Conservation (phyloP, 2,329 filamentous ascomycete genomes). For the Fusarium ambrosium region DNA sequence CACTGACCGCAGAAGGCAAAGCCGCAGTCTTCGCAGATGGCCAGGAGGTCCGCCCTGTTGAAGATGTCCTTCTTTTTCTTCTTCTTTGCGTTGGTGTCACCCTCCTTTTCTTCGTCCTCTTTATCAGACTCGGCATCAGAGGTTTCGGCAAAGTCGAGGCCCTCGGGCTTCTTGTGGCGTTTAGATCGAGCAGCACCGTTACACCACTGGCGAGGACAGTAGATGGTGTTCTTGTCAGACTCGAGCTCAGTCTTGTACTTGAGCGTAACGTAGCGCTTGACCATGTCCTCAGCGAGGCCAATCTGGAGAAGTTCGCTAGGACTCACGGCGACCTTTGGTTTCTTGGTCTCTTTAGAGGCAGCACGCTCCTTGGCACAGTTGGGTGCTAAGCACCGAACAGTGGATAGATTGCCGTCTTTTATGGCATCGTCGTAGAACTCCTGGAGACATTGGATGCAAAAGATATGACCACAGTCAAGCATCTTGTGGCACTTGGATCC, state of each 20-base stretch:
- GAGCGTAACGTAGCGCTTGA: slow-evolving; percentile 88
- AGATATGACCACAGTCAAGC: slow-evolving; percentile 88
- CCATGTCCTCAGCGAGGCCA: slow-evolving; percentile 76
- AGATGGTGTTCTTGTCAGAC: slow-evolving; percentile 90
- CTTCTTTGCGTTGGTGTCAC: slow-evolving; percentile 35
- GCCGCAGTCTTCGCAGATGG: slow-evolving; percentile 88
- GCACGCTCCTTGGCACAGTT: slow-evolving; percentile 78
- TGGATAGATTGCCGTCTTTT: slow-evolving; percentile 82
- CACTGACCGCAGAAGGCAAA: slow-evolving; percentile 87
- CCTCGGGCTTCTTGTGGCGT: slow-evolving; percentile 78
- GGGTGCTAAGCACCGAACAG: slow-evolving; percentile 84
- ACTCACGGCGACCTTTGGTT: slow-evolving; percentile 77
- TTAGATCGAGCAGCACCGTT: slow-evolving; percentile 87
- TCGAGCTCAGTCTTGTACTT: slow-evolving; percentile 95
- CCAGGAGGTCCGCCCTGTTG: slow-evolving; percentile 74
- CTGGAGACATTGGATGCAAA: slow-evolving; percentile 87
- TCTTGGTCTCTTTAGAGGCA: slow-evolving; percentile 57
- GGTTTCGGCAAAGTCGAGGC: slow-evolving; percentile 70
- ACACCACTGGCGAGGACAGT: slow-evolving; percentile 93
- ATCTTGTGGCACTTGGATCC: slow-evolving; percentile 85
- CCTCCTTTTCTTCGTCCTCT: slow-evolving; percentile 57
- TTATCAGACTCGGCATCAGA: slow-evolving; percentile 66
- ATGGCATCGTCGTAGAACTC: slow-evolving; percentile 94
- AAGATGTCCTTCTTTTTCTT: slow-evolving; percentile 50
- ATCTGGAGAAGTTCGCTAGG: slow-evolving; percentile 89